Percentiles rank a stretch among this genome's conserved stretches.
Evolutionary conservation across 305 asterid species (phyloP).

Genomic region (Fraxinus angustifolia): DNA sequence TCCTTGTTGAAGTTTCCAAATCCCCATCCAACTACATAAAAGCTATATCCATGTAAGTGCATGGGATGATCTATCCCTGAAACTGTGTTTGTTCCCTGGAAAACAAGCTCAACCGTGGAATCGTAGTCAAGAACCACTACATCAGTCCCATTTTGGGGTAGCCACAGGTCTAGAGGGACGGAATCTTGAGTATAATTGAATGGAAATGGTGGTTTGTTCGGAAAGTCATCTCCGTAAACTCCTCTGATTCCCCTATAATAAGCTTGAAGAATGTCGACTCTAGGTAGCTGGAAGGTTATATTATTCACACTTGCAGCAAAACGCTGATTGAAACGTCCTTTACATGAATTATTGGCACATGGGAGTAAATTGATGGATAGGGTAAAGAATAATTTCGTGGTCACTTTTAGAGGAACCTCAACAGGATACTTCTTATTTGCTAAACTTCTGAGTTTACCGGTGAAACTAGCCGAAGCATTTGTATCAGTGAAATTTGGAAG

Average conservation of each 20-base stretch:
- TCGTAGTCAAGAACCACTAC: constrained; percentile 44
- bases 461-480: constrained; percentile 29
- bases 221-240: constrained; percentile 38
- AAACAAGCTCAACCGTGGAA: constrained; percentile 49
- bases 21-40: constrained; percentile 63
- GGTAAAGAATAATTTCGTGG: constrained; percentile 32
- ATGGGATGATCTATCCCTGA: constrained; percentile 61
- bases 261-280: constrained; percentile 36
- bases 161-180: constrained; percentile 3
- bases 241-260: constrained; percentile 29
- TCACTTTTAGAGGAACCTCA: constrained; percentile 37
- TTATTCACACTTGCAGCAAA: constrained; percentile 44
- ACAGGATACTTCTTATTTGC: constrained; percentile 33
- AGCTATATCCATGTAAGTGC: constrained; percentile 70
- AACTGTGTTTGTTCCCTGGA: constrained; percentile 49
- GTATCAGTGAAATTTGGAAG: constrained; percentile 33
- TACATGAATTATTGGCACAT: constrained; percentile 31
- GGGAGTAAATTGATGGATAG: constrained; percentile 42
- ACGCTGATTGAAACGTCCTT: constrained; percentile 23
- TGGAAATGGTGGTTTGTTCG: constrained; percentile 34
- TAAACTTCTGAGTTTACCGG: constrained; percentile 35
- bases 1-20: constrained; percentile 45
- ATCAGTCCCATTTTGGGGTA: constrained; percentile 30
- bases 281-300: constrained; percentile 38
- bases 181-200: constrained; percentile 39